Base-by-base conservation (phyloP, 1,139 yeast genomes). In the Suhomyces choctaworum region DNA sequence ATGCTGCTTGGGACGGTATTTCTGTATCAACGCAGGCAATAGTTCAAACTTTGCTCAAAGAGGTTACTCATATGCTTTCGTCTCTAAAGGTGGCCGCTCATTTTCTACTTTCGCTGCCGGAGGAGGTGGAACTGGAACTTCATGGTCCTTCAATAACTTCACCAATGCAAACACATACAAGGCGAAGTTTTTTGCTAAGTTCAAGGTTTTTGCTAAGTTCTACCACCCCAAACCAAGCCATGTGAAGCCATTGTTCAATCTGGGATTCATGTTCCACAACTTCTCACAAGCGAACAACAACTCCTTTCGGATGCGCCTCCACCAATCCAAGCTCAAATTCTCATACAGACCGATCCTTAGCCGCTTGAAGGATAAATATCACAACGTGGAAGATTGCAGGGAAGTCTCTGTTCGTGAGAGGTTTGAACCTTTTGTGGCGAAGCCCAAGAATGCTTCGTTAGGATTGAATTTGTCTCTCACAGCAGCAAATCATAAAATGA, bases 401-500 rank as follows among this genome's bases (percentile, higher is more conserved):
- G 21, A 28, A 4, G 8, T 14, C 6, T 10, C 27, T 6, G 12
- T 17, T 5, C 15, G 16, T 13, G 22, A 22, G 15, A 17, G 41
- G 11, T 34, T 34, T 13, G 13, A 34, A 22, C 40, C 40, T 8
- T 32, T 29, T 7, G 9, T 29, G 7, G 30, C 41, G n/a, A 31
- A 34, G 15, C 35, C 17, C 16, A 32, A 29, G 20, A 35, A 38
- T 22, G 13, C 34, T 3, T 17, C 32, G 8, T 27, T 45, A 25
- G 35, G 46, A 27, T 34, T 45, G 22, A 47, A 48, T 45, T 54
- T 52, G 39, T 66, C 63, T 50, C 62, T 60, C 56, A 63, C 58
- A 33, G 60, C 64, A 35, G 54, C 44, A 36, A 56, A 64, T 51
- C 73, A 68, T 44, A 58, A 62, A 31, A 47, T 64, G 39, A 66